Evolutionary conservation across 345 rosid genomes (phyloP).

Genomic region (Barbarea vulgaris): DNA sequence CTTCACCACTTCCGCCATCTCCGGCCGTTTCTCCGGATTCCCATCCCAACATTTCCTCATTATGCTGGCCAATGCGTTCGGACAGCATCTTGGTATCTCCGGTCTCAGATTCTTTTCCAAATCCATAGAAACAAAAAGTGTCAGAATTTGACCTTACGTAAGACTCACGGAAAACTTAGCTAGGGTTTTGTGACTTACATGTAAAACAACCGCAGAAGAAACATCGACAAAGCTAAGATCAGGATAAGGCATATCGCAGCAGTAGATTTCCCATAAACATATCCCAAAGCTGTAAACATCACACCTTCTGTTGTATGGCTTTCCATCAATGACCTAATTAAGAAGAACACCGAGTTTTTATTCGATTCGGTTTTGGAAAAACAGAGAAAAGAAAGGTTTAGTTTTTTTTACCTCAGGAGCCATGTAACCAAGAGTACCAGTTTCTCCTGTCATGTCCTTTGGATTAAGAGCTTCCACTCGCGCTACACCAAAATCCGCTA

Average conservation of each 20-base stretch:
- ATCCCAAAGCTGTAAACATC: conserved; percentile 98
- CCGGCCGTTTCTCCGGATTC: conserved; percentile 76
- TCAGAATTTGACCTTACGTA: neutral
- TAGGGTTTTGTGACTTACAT: conserved; percentile 51
- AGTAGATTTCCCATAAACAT: conserved; percentile 96
- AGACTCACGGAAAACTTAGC: conserved; percentile 3
- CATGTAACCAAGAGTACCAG: conserved; percentile 96
- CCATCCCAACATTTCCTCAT: conserved; percentile 91
- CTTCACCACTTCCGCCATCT: conserved; percentile 80
- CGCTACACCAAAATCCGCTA: conserved; percentile 98
- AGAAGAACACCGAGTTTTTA: neutral
- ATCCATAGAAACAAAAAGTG: neutral
- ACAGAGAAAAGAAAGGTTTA: neutral
- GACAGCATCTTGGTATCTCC: conserved; percentile 87
- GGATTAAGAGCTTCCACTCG: conserved; percentile 98
- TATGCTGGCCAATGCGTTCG: conserved; percentile 61
- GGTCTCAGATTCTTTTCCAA: conserved; percentile 77
- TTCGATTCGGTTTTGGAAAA: neutral
- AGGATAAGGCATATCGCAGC: conserved; percentile 93
- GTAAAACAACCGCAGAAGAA: conserved; percentile 76
- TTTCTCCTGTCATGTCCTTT: conserved; percentile 95
- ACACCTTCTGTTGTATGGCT: conserved; percentile 88
- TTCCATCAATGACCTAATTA: conserved; percentile 81
- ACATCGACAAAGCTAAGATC: conserved; percentile 85
- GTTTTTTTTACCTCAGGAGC: conserved; percentile 83